Evolutionary conservation across 371 early-diverging fungal genomes (phyloP).

Genomic region (Rhizopus stolonifer): DNA sequence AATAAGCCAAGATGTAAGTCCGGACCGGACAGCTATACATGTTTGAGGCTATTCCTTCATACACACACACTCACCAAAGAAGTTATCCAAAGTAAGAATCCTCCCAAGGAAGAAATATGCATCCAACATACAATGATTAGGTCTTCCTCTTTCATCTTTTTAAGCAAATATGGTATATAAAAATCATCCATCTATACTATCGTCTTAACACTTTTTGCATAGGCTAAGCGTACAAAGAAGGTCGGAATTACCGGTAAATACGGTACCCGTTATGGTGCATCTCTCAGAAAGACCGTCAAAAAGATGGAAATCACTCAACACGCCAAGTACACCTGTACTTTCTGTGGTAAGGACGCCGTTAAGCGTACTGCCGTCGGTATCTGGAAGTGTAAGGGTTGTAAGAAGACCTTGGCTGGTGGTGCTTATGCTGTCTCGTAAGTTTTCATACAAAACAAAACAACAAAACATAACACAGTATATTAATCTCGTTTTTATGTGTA

Average conservation of each 20-base stretch:
- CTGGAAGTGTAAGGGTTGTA: constrained; percentile 99
- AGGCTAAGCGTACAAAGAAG: constrained; percentile 99
- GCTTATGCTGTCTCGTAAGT: constrained; percentile 94
- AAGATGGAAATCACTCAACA: constrained; percentile 99
- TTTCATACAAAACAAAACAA: too few relatives aligned
- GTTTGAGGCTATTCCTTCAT: too few relatives aligned
- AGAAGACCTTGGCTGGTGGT: constrained; percentile 97
- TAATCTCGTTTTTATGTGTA: constrained; percentile 14
- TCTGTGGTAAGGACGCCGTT: constrained; percentile 99
- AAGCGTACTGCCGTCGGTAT: constrained; percentile 98
- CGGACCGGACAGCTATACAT: too few relatives aligned
- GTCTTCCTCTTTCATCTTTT: constrained; percentile 1
- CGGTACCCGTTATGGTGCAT: constrained; percentile 99
- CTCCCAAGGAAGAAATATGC: not conserved
- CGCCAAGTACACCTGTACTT: constrained; percentile 98
- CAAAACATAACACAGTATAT: not conserved
- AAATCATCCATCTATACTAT: constrained; percentile 30
- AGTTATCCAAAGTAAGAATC: not conserved
- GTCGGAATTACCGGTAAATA: constrained; percentile 99
- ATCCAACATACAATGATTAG: not conserved
- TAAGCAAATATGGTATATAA: too few relatives aligned
- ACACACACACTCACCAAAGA: not conserved
- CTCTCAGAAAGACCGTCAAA: constrained; percentile 99
- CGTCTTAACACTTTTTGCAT: constrained; percentile 10
- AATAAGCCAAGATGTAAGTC: too few relatives aligned